Base-by-base conservation (phyloP, 139 green algal genomes). In the Picochlorum sp. region DNA sequence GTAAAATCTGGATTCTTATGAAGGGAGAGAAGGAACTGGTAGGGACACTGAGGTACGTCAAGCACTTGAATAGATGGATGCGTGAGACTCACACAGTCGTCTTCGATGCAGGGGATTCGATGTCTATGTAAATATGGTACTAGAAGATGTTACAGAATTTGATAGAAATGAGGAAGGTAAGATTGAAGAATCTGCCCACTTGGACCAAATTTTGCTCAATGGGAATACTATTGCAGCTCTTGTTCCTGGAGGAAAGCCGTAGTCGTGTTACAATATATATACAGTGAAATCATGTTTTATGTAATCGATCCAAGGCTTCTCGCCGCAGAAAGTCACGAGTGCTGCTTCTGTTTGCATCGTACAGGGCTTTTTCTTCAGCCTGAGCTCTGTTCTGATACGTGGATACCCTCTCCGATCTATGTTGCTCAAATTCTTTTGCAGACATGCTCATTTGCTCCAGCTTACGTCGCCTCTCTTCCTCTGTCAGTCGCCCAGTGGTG, bases 71-170 rank as follows among this genome's bases (percentile, higher is more conserved):
- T 0, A 28, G 24, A 28, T 16, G n/a, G 14, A 37, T 21, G 9
- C 47, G 7, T 20, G 18, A n/a, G 7, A 30, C 18, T 18, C 8
- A 44, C 47, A 55, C 10, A 20, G n/a, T 55, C 18, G n/a, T 55
- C 18, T 10, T 9, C 7, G 6, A 4, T 50, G 70, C 70, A 77
- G 65, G 38, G 94, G 94, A 13, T 98, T 98, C 67, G 94, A 99
- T 60, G 86, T 96, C 3, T 99, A 96, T 68, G 94, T 99, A 2
- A 99, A 99, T 78, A 98, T 98, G 92, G 94, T 98, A 47, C 81
- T 99, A 37, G 90, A 98, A 63, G 88, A 99, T 57, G 94, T 98
- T 6, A 89, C 79, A 6, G 94, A 98, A 72, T 94, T 91, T 23
- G 92, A 99, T 68, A 70, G 79, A 23, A 92, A 86, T 4, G 66